These are phyloP conservation scores for Chalciporus chontae DNA, from an alignment of 768 basidiomycete genomes.

Conservation along the genomic window DNA sequence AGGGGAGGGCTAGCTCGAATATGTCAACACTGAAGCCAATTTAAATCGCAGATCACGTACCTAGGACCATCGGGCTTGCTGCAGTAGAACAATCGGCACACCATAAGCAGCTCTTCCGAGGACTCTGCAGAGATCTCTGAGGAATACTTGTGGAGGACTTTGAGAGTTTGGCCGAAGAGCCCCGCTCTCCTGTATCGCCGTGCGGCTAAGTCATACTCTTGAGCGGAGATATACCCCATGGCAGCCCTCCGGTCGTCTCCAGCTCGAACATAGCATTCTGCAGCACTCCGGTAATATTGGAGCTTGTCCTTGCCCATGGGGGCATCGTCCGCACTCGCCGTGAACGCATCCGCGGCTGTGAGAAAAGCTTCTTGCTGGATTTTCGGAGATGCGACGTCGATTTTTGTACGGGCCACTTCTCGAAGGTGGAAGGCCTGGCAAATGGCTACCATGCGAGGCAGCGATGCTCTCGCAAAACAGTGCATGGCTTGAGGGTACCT, in stretches of 20 bases:
- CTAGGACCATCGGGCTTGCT: slow-evolving; percentile 24
- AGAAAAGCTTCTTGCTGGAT: slow-evolving; percentile 37
- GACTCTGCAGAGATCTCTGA: slow-evolving; percentile 30
- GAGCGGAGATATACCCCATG: slow-evolving; percentile 37
- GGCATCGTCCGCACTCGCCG: slow-evolving; percentile 35
- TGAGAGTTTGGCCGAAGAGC: slow-evolving; percentile 51
- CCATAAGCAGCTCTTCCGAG: slow-evolving; percentile 36
- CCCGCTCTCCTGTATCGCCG: slow-evolving; percentile 47
- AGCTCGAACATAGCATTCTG: slow-evolving; percentile 43
- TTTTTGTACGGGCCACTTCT: slow-evolving; percentile 41
- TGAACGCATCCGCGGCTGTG: slow-evolving; percentile 49
- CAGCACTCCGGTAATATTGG: slow-evolving; percentile 42
- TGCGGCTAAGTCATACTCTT: slow-evolving; percentile 43
- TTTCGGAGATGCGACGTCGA: slow-evolving; percentile 22
- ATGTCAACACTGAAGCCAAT: too few relatives aligned
- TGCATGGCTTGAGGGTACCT: slow-evolving; percentile 51
- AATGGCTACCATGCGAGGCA: slow-evolving; percentile 41
- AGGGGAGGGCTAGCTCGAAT: slow-evolving; percentile 28
- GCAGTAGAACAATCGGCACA: slow-evolving; percentile 46
- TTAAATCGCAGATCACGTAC: neutral
- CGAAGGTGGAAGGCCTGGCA: slow-evolving; percentile 53
- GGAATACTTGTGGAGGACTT: slow-evolving; percentile 38
- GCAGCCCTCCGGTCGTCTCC: slow-evolving; percentile 44
- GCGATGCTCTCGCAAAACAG: slow-evolving; percentile 48
- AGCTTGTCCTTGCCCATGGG: slow-evolving; percentile 24